phyloP scores from a whole-genome alignment of 345 rosid genomes.

The Gossypium herbaceum region DNA sequence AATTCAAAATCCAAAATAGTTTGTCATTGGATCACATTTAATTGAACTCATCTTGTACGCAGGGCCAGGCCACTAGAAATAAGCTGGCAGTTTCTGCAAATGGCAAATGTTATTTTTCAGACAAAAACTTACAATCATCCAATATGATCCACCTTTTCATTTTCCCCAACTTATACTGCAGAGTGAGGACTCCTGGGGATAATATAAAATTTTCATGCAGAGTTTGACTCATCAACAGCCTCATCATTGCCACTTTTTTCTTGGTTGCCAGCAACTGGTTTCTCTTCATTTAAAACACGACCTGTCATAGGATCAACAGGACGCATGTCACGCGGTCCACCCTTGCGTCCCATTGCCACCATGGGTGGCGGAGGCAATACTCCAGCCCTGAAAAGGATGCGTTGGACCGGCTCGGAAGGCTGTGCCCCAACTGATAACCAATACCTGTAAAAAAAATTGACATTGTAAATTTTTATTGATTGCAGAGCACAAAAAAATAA shows the following conservation, averaged over 20 bases:
- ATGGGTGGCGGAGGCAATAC: conserved; percentile 89
- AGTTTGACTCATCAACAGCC: neutral
- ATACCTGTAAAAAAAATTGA: conserved; percentile 44
- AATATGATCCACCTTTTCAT: neutral
- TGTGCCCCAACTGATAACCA: conserved; percentile 98
- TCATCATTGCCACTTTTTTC: neutral
- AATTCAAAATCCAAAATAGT: neutral
- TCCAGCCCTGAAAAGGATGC: conserved; percentile 78
- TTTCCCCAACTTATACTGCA: neutral
- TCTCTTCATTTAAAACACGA: conserved; percentile 39
- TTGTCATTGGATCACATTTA: neutral
- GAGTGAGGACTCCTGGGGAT: neutral
- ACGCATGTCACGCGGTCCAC: conserved; percentile 64
- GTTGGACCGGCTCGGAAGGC: conserved; percentile 82
- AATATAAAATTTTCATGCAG: neutral
- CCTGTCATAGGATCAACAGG: conserved; percentile 84
- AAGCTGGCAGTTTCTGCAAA: neutral
- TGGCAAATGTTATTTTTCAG: neutral
- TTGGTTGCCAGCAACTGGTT: conserved; percentile 13
- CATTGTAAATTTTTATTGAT: neutral
- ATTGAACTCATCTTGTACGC: neutral
- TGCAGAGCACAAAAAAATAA: neutral
- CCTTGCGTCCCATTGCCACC: conserved; percentile 84
- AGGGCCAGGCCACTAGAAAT: neutral
- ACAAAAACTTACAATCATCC: neutral